These are phyloP conservation scores for Xenoacremonium recifei DNA, from an alignment of 2,329 filamentous ascomycete species.

Conservation along the genomic window DNA sequence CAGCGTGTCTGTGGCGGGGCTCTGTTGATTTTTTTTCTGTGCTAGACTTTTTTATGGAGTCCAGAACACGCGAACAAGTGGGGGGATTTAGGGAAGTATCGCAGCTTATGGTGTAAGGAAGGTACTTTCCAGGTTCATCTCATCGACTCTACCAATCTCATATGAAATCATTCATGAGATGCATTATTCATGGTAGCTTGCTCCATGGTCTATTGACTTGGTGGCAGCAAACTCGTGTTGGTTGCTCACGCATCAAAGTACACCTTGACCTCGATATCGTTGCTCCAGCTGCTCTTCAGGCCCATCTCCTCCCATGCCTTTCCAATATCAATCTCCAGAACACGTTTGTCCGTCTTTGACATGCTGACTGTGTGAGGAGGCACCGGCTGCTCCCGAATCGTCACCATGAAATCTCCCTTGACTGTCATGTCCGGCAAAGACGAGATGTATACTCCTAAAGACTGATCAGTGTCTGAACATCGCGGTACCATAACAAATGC, in stretches of 20 bases:
- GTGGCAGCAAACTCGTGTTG: too few relatives aligned
- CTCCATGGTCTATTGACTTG: too few relatives aligned
- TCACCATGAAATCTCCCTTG: constrained; percentile 67
- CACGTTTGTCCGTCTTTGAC: constrained; percentile 47
- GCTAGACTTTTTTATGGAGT: neutral
- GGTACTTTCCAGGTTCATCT: too few relatives aligned
- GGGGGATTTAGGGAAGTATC: too few relatives aligned
- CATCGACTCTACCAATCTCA: too few relatives aligned
- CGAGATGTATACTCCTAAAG: constrained; percentile 70
- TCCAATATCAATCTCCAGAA: constrained; percentile 76
- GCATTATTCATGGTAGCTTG: too few relatives aligned
- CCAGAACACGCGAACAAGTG: constrained; percentile 2
- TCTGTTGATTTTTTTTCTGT: neutral
- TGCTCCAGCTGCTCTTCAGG: constrained; percentile 71
- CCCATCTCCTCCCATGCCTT: constrained; percentile 75
- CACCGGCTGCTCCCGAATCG: constrained; percentile 70
- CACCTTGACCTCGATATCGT: constrained; percentile 72
- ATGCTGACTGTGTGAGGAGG: constrained; percentile 64
- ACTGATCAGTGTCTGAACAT: neutral
- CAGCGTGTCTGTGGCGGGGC: too few relatives aligned
- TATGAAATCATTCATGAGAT: too few relatives aligned
- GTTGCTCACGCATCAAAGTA: constrained; percentile 42
- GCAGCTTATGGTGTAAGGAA: too few relatives aligned
- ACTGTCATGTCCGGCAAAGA: constrained; percentile 60
- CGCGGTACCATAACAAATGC: constrained; percentile 15